A percentile compares a stretch with the other conserved stretches of the same genome.
phyloP scores from a whole-genome alignment of 140 eudicot species.

The Ambrosia hybrid region DNA sequence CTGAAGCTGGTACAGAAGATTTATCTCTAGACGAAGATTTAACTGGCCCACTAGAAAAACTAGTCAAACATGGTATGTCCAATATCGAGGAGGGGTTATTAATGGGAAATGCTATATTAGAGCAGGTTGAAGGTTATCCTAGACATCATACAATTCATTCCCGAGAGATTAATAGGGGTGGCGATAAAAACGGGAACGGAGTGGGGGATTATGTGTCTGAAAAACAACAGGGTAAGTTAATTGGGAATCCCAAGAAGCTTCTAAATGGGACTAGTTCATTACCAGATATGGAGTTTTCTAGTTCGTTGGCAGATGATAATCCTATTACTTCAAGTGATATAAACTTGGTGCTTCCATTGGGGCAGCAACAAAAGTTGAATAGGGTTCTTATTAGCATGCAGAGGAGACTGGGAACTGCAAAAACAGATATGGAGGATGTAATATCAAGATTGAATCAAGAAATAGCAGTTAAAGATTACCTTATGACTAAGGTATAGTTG shows the following conservation, averaged over 20 bases:
- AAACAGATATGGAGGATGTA: conserved; percentile 97
- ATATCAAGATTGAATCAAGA: conserved; percentile 90
- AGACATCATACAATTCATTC: conserved; percentile 48
- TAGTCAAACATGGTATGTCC: conserved; percentile 77
- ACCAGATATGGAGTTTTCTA: conserved; percentile 50
- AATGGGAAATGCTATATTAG: conserved; percentile 91
- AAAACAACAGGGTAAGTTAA: conserved; percentile 37
- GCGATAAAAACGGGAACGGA: conserved; percentile 46
- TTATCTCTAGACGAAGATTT: conserved; percentile 68
- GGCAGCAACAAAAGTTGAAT: conserved; percentile 74
- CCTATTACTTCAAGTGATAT: conserved; percentile 37
- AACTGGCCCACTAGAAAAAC: conserved; percentile 67
- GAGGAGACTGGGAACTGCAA: conserved; percentile 82
- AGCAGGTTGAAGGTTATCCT: conserved; percentile 72
- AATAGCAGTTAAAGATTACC: conserved; percentile 92
- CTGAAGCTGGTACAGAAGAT: conserved; percentile 79
- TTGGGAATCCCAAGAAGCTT: conserved; percentile 48
- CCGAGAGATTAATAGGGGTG: conserved; percentile 36
- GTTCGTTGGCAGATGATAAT: conserved; percentile 38
- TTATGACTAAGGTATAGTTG: conserved; percentile 71
- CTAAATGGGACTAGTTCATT: conserved; percentile 60
- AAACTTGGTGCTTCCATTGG: conserved; percentile 61
- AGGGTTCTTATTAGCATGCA: conserved; percentile 75
- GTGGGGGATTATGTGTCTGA: conserved; percentile 37
- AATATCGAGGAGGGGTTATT: conserved; percentile 92